Evolutionary conservation across 1,139 yeast species (phyloP).

Genomic region (Blastobotrys aristatus): DNA sequence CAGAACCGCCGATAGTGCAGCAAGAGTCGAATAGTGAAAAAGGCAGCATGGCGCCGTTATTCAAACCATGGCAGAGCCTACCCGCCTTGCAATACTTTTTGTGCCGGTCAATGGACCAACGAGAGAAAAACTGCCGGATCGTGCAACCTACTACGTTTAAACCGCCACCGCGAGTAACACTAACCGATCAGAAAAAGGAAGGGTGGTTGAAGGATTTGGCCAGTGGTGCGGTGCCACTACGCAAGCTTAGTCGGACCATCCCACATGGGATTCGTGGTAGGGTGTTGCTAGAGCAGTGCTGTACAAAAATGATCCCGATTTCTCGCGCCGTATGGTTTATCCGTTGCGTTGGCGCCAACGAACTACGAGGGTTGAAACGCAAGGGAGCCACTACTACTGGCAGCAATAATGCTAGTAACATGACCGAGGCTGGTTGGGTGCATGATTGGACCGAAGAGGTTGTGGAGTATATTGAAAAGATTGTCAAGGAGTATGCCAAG

Average conservation of each 20-base stretch:
- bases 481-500: slow-evolving; percentile 29
- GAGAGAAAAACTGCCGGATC: slow-evolving; percentile 63
- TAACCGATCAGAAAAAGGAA: slow-evolving; percentile 80
- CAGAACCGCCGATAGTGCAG: slow-evolving; percentile 49
- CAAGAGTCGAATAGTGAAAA: slow-evolving; percentile 41
- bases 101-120: slow-evolving; percentile 57
- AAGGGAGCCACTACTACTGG: slow-evolving; percentile 35
- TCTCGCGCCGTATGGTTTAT: slow-evolving; percentile 85
- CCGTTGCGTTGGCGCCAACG: slow-evolving; percentile 79
- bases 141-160: slow-evolving; percentile 52
- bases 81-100: slow-evolving; percentile 59
- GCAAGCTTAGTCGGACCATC: slow-evolving; percentile 66
- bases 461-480: slow-evolving; percentile 52
- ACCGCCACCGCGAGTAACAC: slow-evolving; percentile 82
- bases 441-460: slow-evolving; percentile 88
- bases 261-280: slow-evolving; percentile 87
- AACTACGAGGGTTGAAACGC: slow-evolving; percentile 60
- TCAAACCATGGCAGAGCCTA: slow-evolving; percentile 47
- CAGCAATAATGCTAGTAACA: slow-evolving; percentile 18
- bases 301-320: slow-evolving; percentile 61
- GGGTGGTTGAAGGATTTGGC: slow-evolving; percentile 81
- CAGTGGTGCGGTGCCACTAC: slow-evolving; percentile 50
- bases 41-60: slow-evolving; percentile 30
- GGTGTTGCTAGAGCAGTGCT: slow-evolving; percentile 65
- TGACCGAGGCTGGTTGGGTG: slow-evolving; percentile 55